phyloP scores from a whole-genome alignment of 108 stramenopile genomes.

The Schizochytrium sp. region DNA sequence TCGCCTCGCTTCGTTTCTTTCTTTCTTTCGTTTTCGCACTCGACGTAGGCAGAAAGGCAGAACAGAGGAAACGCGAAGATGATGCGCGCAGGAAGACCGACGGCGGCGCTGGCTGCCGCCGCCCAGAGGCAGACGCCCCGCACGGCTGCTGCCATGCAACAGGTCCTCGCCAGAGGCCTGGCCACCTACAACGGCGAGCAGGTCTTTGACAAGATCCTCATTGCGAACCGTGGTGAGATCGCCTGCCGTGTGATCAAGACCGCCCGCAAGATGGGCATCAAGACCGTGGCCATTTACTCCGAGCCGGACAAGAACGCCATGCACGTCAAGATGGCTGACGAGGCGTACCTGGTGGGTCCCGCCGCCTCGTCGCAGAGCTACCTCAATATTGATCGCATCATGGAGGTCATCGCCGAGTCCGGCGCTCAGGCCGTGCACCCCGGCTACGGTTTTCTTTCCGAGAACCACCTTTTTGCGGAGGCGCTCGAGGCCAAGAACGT shows the following conservation, averaged over 20 bases:
- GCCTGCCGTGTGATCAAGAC: conserved; percentile 47
- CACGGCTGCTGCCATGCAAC: neutral
- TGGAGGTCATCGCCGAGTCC: conserved; percentile 29
- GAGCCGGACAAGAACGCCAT: conserved; percentile 41
- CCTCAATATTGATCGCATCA: conserved; percentile 37
- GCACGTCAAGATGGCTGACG: conserved; percentile 39
- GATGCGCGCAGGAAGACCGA: neutral
- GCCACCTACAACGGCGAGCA: conserved; percentile 22
- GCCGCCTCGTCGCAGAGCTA: conserved; percentile 41
- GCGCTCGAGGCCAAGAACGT: conserved; percentile 42
- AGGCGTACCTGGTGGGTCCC: conserved; percentile 46
- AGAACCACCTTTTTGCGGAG: conserved; percentile 59
- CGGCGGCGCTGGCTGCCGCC: neutral
- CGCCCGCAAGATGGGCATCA: conserved; percentile 31
- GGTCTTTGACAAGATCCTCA: conserved; percentile 40
- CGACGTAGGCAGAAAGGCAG: neutral
- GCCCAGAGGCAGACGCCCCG: neutral
- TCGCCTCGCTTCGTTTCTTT: neutral
- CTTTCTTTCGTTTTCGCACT: neutral
- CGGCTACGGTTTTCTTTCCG: conserved; percentile 71
- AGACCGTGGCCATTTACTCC: conserved; percentile 53
- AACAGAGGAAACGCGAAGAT: neutral
- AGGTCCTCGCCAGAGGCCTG: neutral
- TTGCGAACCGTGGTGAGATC: conserved; percentile 59
- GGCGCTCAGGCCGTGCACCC: conserved; percentile 47